Conservation (phyloP, 2,329 filamentous ascomycete genomes). For the Lasiodiplodia theobromae region DNA sequence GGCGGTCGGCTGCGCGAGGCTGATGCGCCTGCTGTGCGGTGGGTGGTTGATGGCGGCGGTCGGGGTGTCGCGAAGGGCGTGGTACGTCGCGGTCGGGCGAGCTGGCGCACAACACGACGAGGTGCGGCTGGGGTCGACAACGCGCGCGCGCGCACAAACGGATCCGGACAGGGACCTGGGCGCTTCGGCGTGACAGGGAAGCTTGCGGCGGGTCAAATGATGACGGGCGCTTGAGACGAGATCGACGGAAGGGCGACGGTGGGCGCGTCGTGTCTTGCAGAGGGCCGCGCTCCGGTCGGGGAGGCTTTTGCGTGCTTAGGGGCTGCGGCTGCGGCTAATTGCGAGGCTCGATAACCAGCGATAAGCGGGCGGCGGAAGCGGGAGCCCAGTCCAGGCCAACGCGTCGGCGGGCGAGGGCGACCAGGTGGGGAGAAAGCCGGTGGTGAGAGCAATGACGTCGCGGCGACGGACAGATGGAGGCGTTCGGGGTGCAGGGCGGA, state of each 20-base stretch:
- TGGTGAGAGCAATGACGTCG: constrained; percentile 17
- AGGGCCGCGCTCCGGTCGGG: constrained; percentile 28
- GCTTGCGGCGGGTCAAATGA: constrained; percentile 12
- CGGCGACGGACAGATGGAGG: constrained; percentile 17
- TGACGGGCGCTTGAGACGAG: constrained; percentile 27
- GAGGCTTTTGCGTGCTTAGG: constrained; percentile 29
- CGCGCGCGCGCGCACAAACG: constrained; percentile 22
- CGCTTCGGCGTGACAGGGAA: constrained; percentile 8
- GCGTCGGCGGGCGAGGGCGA: constrained; percentile 11
- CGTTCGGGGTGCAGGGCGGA: constrained; percentile 24
- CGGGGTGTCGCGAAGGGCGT: constrained; percentile 30
- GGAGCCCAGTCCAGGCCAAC: constrained; percentile 16
- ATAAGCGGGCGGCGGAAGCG: constrained; percentile 20
- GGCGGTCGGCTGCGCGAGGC: constrained; percentile 32
- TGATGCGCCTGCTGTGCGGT: constrained; percentile 6
- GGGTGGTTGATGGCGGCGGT: constrained; percentile 31
- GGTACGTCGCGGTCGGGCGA: constrained; percentile 24
- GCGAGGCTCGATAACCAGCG: constrained; percentile 25
- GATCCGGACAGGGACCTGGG: not conserved
- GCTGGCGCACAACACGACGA: constrained; percentile 16
- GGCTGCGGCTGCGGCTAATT: constrained; percentile 28
- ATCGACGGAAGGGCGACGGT: constrained; percentile 26
- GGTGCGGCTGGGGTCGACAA: constrained; percentile 12
- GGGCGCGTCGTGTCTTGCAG: constrained; percentile 30
- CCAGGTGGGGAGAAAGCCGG: constrained; percentile 2